Conservation (phyloP, 139 green algal species). For the Marvania coccoides region DNA sequence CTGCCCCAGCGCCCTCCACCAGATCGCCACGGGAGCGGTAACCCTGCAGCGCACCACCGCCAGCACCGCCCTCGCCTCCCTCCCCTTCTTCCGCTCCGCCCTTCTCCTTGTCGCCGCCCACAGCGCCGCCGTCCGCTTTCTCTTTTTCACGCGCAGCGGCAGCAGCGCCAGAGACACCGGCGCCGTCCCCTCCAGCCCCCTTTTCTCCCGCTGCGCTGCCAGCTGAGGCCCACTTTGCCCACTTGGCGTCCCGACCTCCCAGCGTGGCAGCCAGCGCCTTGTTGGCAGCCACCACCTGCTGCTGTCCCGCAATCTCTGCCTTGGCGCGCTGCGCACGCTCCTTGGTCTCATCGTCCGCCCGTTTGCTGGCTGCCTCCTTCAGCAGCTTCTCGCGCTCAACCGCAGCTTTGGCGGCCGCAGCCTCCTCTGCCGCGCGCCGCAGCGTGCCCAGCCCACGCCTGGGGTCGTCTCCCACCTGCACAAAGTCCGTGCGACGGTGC, state of each 20-base stretch:
- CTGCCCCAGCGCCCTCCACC: background rate
- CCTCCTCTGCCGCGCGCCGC: background rate
- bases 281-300: constrained; percentile 26
- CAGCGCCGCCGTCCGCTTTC: background rate
- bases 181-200: background rate
- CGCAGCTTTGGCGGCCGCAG: constrained; percentile 10
- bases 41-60: too few relatives aligned
- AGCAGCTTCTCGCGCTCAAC: constrained; percentile 22
- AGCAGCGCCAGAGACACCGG: background rate
- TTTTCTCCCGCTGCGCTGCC: background rate
- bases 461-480: background rate
- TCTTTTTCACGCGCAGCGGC: background rate
- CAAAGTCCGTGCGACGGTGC: background rate
- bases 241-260: constrained; percentile 17
- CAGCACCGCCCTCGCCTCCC: background rate
- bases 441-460: background rate
- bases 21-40: background rate
- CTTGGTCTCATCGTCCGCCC: constrained; percentile 30
- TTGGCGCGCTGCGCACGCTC: constrained; percentile 27
- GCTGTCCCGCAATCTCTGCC: constrained; percentile 20
- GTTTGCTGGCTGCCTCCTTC: constrained; percentile 1
- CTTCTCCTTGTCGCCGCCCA: background rate
- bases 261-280: constrained; percentile 28
- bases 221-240: constrained; percentile 16
- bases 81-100: background rate